Percentiles rank a stretch among this genome's conserved stretches.
Evolutionary conservation across 331 rosid species (phyloP).

Genomic region (Phaseolus coccineus): DNA sequence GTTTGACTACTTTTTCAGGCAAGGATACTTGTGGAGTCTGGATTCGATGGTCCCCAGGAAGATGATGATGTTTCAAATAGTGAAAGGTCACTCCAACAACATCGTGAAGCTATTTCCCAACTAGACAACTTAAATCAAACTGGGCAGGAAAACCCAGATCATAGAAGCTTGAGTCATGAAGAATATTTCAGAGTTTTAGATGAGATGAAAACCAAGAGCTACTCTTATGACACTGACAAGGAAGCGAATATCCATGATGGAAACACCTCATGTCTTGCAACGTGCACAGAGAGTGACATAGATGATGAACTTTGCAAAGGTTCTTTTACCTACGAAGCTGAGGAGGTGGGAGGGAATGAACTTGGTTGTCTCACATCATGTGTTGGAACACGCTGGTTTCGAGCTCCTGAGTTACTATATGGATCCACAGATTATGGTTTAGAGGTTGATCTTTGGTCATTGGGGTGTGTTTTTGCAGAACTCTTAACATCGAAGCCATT

Average conservation of each 20-base stretch:
- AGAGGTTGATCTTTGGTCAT: slow-evolving; percentile 88
- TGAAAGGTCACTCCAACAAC: slow-evolving; percentile 46
- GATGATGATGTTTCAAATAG: slow-evolving; percentile 40
- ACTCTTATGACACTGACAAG: slow-evolving; percentile 55
- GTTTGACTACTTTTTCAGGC: slow-evolving; percentile 61
- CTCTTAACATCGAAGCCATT: slow-evolving; percentile 74
- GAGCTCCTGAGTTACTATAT: slow-evolving; percentile 86
- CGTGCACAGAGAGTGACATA: slow-evolving; percentile 75
- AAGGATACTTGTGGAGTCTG: slow-evolving; percentile 73
- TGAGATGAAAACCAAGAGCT: slow-evolving; percentile 64
- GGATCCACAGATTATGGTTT: slow-evolving; percentile 76
- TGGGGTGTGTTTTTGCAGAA: slow-evolving; percentile 85
- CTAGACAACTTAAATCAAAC: slow-evolving; percentile 45
- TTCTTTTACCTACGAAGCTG: slow-evolving; percentile 63
- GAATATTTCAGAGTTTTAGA: slow-evolving; percentile 70
- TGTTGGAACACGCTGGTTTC: slow-evolving; percentile 91
- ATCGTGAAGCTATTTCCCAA: slow-evolving; percentile 46
- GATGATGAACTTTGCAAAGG: slow-evolving; percentile 71
- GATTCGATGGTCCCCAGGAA: slow-evolving; percentile 50
- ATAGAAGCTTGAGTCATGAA: slow-evolving; percentile 56
- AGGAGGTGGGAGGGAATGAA: slow-evolving; percentile 58
- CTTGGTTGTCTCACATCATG: slow-evolving; percentile 77
- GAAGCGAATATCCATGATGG: slow-evolving; percentile 66
- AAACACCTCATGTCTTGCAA: slow-evolving; percentile 79
- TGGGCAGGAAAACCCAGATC: slow-evolving; percentile 44